Evolutionary conservation across 116 monocot genomes (phyloP).

Genomic region (Dioscorea cayenensis): DNA sequence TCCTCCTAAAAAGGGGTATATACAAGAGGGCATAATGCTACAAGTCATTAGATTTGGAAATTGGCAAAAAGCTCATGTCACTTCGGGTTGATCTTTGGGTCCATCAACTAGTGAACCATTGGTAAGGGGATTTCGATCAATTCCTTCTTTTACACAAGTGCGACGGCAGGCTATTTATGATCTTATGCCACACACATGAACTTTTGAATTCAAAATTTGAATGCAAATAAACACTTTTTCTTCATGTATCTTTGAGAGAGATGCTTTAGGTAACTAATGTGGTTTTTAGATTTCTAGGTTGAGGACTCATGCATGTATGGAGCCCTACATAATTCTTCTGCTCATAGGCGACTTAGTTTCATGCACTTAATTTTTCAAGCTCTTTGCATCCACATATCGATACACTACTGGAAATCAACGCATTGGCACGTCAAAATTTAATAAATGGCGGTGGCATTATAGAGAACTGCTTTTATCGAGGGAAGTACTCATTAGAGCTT

Average conservation of each 20-base stretch:
- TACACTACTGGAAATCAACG: conserved; percentile 93
- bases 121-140: conserved; percentile 25
- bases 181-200: too few relatives aligned
- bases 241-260: too few relatives aligned
- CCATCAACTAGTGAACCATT: conserved; percentile 84
- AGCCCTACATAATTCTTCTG: conserved; percentile 74
- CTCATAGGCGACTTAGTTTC: conserved; percentile 68
- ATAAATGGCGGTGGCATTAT: conserved; percentile 81
- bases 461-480: conserved; percentile 54
- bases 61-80: conserved; percentile 83
- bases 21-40: conserved; percentile 49
- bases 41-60: conserved; percentile 69
- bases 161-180: too few relatives aligned
- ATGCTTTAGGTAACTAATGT: neutral
- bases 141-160: too few relatives aligned
- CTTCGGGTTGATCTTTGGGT: conserved; percentile 61
- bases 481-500: conserved; percentile 73
- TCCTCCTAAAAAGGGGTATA: conserved; percentile 35
- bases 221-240: too few relatives aligned
- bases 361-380: conserved; percentile 82
- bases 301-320: conserved; percentile 82
- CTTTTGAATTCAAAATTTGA: too few relatives aligned
- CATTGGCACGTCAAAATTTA: conserved; percentile 64
- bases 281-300: conserved; percentile 35
- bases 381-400: conserved; percentile 83